Conservation (phyloP, 208 protist genomes). For the Lotmaria passim region DNA sequence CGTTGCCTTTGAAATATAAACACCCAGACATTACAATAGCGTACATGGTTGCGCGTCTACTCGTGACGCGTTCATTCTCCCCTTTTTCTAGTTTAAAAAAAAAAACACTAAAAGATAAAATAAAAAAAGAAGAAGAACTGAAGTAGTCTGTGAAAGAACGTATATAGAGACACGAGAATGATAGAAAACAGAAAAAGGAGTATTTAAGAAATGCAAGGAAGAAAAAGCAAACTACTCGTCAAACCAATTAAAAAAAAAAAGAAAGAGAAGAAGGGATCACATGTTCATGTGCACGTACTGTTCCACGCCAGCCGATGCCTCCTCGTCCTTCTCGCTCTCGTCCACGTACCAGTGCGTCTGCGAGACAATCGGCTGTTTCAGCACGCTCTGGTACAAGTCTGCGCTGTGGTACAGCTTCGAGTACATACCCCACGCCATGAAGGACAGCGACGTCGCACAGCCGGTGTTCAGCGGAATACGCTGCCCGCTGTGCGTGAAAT, state of each 20-base stretch:
- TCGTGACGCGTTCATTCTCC: too few relatives aligned
- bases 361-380: conserved; percentile 52
- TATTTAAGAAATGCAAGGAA: not conserved
- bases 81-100: too few relatives aligned
- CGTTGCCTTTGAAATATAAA: not conserved
- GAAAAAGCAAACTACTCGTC: not conserved
- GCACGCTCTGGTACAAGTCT: conserved; percentile 54
- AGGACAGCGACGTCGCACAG: conserved; percentile 48
- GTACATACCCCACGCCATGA: conserved; percentile 62
- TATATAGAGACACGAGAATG: too few relatives aligned
- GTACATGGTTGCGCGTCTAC: too few relatives aligned
- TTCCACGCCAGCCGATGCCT: not conserved
- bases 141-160: too few relatives aligned
- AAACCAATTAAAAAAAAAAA: not conserved
- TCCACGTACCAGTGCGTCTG: conserved; percentile 55
- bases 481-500: conserved; percentile 58
- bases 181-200: not conserved
- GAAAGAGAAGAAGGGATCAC: not conserved
- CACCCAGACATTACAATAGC: too few relatives aligned
- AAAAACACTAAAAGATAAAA: not conserved
- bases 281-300: conserved; percentile 12
- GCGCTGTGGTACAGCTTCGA: conserved; percentile 66
- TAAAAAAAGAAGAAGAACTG: not conserved
- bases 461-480: conserved; percentile 68
- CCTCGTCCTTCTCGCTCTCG: conserved; percentile 1